Conservation (phyloP, 345 rosid genomes). For the Eucalyptus cloeziana region DNA sequence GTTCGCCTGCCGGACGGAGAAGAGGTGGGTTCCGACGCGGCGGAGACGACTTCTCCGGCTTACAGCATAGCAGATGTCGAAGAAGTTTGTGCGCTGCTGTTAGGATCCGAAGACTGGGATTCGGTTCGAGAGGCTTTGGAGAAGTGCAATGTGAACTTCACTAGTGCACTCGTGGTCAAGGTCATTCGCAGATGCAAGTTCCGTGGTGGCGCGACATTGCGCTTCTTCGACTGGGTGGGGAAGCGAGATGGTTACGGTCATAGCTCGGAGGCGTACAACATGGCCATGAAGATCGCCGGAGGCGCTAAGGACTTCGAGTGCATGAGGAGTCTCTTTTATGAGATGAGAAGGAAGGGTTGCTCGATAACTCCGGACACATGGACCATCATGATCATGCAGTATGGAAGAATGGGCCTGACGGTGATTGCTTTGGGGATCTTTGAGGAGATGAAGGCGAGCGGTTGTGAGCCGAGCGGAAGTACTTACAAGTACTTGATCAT, state of each 20-base stretch:
- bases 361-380: conserved; percentile 57
- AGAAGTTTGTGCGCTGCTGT: conserved; percentile 37
- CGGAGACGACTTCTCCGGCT: neutral
- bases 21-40: neutral
- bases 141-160: conserved; percentile 32
- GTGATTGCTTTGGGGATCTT: conserved; percentile 55
- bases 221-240: conserved; percentile 69
- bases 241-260: conserved; percentile 50
- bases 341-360: conserved; percentile 65
- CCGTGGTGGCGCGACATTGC: conserved; percentile 46
- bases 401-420: conserved; percentile 76
- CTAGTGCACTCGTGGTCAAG: conserved; percentile 57
- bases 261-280: conserved; percentile 70
- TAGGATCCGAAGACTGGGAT: conserved; percentile 28
- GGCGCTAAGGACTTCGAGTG: conserved; percentile 67
- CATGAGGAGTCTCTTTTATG: conserved; percentile 71
- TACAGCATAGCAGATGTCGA: conserved; percentile 24
- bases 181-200: conserved; percentile 25
- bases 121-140: conserved; percentile 37
- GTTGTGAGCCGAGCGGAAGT: conserved; percentile 31
- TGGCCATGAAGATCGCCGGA: conserved; percentile 79
- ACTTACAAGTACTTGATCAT: conserved; percentile 63
- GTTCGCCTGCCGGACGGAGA: neutral
- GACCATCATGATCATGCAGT: conserved; percentile 84
- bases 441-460: conserved; percentile 53